These are phyloP conservation scores for Phyllostachys edulis DNA, from an alignment of 176 grass and related monocot genomes.

Conservation along the genomic window DNA sequence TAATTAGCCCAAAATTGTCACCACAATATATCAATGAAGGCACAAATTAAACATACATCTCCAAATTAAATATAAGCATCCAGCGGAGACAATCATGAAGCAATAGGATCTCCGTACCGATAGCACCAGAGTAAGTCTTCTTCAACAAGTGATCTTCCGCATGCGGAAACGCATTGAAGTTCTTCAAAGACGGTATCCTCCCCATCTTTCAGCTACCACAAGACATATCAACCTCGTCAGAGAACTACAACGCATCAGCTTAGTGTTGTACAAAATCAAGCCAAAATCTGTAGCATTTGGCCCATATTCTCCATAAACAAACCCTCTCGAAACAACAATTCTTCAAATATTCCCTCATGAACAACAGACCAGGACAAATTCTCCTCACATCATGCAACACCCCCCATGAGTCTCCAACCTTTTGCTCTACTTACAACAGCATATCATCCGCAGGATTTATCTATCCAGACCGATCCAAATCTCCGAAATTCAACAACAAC, in stretches of 20 bases:
- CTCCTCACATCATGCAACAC: not conserved
- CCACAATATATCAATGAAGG: constrained; percentile 35
- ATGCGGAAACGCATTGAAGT: constrained; percentile 91
- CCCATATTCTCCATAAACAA: constrained; percentile 6
- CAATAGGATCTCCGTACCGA: constrained; percentile 49
- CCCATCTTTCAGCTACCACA: constrained; percentile 58
- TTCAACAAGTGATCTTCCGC: constrained; percentile 87
- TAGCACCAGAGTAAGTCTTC: constrained; percentile 90
- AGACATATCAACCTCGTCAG: constrained; percentile 3
- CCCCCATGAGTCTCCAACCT: not conserved
- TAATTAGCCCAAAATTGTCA: constrained; percentile 80
- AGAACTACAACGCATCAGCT: not conserved
- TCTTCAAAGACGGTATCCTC: constrained; percentile 76
- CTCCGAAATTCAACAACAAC: not conserved
- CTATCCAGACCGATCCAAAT: not conserved
- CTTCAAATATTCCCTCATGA: not conserved
- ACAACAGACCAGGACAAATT: not conserved
- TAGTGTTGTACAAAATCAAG: not conserved
- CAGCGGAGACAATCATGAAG: not conserved
- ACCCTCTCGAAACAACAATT: not conserved
- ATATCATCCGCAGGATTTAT: not conserved
- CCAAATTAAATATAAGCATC: constrained; percentile 4
- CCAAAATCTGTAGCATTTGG: not conserved
- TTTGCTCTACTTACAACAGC: not conserved
- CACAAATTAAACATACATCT: not conserved